Conservation (phyloP, 805 yeast species). For the Candida hispaniensis region DNA sequence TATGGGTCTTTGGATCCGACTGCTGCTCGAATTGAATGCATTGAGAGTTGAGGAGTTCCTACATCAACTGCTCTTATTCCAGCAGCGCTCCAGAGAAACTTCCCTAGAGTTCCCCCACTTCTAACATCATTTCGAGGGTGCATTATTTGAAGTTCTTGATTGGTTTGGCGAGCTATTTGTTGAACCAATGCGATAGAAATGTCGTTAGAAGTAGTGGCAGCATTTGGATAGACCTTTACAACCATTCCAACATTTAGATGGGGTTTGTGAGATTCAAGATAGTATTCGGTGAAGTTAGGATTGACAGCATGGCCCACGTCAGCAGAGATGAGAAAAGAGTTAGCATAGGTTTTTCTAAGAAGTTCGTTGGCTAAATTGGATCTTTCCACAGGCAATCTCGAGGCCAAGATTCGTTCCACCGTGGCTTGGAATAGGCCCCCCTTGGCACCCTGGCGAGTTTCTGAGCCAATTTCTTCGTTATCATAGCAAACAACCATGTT, state of each 20-base stretch:
- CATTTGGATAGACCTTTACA: conserved; percentile 64
- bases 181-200: conserved; percentile 61
- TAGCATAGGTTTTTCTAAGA: conserved; percentile 46
- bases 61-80: conserved; percentile 54
- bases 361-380: conserved; percentile 20
- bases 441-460: conserved; percentile 69
- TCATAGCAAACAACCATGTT: conserved; percentile 59
- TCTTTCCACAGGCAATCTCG: conserved; percentile 23
- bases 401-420: conserved; percentile 37
- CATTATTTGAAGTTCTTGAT: conserved; percentile 61
- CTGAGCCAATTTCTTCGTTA: conserved; percentile 77
- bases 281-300: conserved; percentile 51
- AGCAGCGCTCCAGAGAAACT: conserved; percentile 32
- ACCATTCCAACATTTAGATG: conserved; percentile 68
- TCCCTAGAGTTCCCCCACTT: conserved; percentile 87
- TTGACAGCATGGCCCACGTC: conserved; percentile 76
- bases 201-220: conserved; percentile 74
- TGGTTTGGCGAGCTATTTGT: conserved; percentile 55
- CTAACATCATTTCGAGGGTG: conserved; percentile 78
- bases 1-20: conserved; percentile 71
- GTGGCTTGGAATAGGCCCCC: conserved; percentile 62
- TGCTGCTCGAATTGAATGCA: conserved; percentile 81
- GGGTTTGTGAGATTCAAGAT: conserved; percentile 71
- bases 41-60: conserved; percentile 74
- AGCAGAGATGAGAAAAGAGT: conserved; percentile 69